These are phyloP conservation scores for Craspedostauros australis DNA, from an alignment of 108 stramenopile species.

Conservation along the genomic window DNA sequence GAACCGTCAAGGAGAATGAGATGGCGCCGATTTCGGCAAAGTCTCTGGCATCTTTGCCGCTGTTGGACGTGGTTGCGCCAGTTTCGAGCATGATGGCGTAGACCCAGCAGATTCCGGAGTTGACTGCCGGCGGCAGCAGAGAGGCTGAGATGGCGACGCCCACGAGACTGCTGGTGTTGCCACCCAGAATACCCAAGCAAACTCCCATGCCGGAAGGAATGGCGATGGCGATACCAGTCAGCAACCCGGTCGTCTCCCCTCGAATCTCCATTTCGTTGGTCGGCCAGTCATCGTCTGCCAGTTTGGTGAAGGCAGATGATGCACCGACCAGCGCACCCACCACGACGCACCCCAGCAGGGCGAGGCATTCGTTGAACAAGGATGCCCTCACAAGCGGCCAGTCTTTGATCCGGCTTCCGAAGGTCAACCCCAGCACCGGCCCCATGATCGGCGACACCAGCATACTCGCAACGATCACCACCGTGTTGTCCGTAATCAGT, in stretches of 20 bases:
- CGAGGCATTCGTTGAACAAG: constrained; percentile 45
- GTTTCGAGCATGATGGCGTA: constrained; percentile 12
- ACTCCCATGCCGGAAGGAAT: constrained; percentile 87
- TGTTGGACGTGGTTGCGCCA: neutral
- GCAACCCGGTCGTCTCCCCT: constrained; percentile 31
- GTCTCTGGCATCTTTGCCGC: neutral
- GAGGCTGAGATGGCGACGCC: constrained; percentile 86
- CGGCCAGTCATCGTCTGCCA: constrained; percentile 53
- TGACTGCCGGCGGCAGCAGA: constrained; percentile 84
- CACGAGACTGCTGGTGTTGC: constrained; percentile 72
- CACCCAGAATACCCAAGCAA: constrained; percentile 63
- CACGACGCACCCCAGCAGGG: constrained; percentile 55
- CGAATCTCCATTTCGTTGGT: constrained; percentile 63
- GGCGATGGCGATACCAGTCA: constrained; percentile 68
- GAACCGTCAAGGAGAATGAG: constrained; percentile 49
- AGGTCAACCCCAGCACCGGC: constrained; percentile 52
- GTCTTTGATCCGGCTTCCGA: constrained; percentile 61
- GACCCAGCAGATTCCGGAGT: constrained; percentile 23
- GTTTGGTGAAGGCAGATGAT: constrained; percentile 16
- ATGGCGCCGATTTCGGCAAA: constrained; percentile 19
- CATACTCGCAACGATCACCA: constrained; percentile 82
- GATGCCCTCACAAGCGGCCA: constrained; percentile 44
- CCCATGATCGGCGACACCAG: constrained; percentile 81
- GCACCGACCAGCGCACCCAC: constrained; percentile 43
- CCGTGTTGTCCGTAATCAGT: constrained; percentile 59